phyloP scores from a whole-genome alignment of 78 protist species.

The Dictyostelium purpureum region DNA sequence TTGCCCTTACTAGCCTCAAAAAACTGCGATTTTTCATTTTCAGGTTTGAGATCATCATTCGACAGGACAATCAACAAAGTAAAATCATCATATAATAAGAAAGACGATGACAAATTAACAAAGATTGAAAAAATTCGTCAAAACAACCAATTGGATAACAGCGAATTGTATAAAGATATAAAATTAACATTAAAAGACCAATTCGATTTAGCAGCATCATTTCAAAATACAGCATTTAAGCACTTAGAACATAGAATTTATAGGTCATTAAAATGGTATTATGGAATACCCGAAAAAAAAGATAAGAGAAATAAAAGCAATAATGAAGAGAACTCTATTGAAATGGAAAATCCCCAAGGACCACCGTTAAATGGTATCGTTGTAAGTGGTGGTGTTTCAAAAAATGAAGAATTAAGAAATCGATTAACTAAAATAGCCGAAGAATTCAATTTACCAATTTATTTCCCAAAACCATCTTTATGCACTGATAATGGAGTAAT shows the following conservation, averaged over 20 bases:
- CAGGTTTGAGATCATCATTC: slow-evolving; percentile 65
- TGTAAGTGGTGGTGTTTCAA: slow-evolving; percentile 87
- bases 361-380: slow-evolving; percentile 43
- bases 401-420: slow-evolving; percentile 52
- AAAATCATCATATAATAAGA: not conserved
- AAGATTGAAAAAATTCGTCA: not conserved
- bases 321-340: not conserved
- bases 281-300: not conserved
- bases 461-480: slow-evolving; percentile 67
- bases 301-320: not conserved
- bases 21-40: slow-evolving; percentile 82
- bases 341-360: not conserved
- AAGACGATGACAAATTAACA: too few relatives aligned
- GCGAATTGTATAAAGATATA: too few relatives aligned
- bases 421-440: not conserved
- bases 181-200: not conserved
- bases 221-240: slow-evolving; percentile 70
- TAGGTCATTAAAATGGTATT: slow-evolving; percentile 56
- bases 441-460: not conserved
- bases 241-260: slow-evolving; percentile 65
- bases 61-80: not conserved
- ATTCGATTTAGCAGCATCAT: slow-evolving; percentile 82
- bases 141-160: too few relatives aligned
- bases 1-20: slow-evolving; percentile 30
- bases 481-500: slow-evolving; percentile 93